Evolutionary conservation across 73 alveolate genomes (phyloP), one percentile per base, ranked within the genome.

Genomic region (Breviolum minutum): DNA sequence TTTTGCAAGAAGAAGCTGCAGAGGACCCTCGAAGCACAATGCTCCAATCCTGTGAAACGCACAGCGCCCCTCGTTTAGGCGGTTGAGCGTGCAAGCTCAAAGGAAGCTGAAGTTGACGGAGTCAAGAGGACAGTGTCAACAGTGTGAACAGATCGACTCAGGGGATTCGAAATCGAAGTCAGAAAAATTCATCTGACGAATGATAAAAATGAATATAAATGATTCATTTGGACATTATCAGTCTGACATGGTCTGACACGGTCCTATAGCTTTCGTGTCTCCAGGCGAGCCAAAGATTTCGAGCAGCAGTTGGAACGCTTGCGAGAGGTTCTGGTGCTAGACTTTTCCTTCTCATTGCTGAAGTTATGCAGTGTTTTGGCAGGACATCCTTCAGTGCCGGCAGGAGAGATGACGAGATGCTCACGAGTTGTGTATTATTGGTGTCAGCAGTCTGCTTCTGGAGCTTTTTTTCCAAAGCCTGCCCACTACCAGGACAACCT

Each of bases 301-400:
- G 90, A 92, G 27, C 63, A 80, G 80, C 98, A 92, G 62, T 40
- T 92, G 86, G 90, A 92, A 26, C 80, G 98, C 62, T 27, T 92
- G 61, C 66, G 83, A 54, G 98, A 92, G 96, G 96, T n/a, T 29
- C 84, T 32, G 13, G 32, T 24, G 87, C 64, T 79, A 26, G 82
- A 19, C 64, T 19, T 79, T 19, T 7, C 10, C 64, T 13, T 11
- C 26, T 10, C 63, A 27, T 29, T 13, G 87, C 87, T 40, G 63
- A 79, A 29, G 54, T 79, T 8, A 1, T 29, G 87, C 62, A 79
- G 87, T 79, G 14, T 27, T 29, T 80, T 8, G 16, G 63, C 88
- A 92, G 98, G 98, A 92, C 79, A 92, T 92, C n/a, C 98, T 92
- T 68, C 91, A 73, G 48, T 92, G 98, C 84, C 98, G 90, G 68